phyloP scores from a whole-genome alignment of 208 protist genomes.

The Porcisia deanei region DNA sequence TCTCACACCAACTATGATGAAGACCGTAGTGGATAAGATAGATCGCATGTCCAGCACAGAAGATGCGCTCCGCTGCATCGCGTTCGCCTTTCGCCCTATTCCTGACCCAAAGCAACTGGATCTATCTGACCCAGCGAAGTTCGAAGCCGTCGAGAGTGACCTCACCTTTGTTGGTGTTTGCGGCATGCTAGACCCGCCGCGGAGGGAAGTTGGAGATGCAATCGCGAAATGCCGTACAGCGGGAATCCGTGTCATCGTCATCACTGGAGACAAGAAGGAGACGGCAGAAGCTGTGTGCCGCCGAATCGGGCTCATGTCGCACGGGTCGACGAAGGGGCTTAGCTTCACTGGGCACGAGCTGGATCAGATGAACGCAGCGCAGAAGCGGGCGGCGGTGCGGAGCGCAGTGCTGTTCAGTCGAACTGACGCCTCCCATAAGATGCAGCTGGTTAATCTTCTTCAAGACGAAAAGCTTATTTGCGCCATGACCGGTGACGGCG shows the following conservation, averaged over 20 bases:
- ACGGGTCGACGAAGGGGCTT: conserved; percentile 30
- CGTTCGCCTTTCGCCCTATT: conserved; percentile 71
- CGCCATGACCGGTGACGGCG: conserved; percentile 92
- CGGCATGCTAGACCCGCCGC: conserved; percentile 95
- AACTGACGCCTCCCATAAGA: conserved; percentile 87
- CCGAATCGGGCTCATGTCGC: conserved; percentile 92
- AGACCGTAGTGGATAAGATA: conserved; percentile 43
- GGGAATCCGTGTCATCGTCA: conserved; percentile 97
- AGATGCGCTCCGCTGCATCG: conserved; percentile 81
- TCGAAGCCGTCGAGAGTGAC: conserved; percentile 80
- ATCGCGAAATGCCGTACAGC: conserved; percentile 92
- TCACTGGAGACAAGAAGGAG: conserved; percentile 96
- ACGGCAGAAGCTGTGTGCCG: conserved; percentile 96
- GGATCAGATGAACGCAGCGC: conserved; percentile 52
- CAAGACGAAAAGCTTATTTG: conserved; percentile 85
- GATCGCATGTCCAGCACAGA: conserved; percentile 54
- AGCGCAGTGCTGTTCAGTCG: conserved; percentile 81
- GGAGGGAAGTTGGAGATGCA: conserved; percentile 87
- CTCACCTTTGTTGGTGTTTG: conserved; percentile 91
- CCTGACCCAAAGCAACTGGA: conserved; percentile 33
- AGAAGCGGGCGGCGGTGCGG: conserved; percentile 60
- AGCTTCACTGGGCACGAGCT: conserved; percentile 83
- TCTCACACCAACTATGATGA: conserved; percentile 32
- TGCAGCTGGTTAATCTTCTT: conserved; percentile 81
- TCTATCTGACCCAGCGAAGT: conserved; percentile 57